Evolutionary conservation across 176 grass and related monocot species (phyloP).

Genomic region (Paspalum notatum): DNA sequence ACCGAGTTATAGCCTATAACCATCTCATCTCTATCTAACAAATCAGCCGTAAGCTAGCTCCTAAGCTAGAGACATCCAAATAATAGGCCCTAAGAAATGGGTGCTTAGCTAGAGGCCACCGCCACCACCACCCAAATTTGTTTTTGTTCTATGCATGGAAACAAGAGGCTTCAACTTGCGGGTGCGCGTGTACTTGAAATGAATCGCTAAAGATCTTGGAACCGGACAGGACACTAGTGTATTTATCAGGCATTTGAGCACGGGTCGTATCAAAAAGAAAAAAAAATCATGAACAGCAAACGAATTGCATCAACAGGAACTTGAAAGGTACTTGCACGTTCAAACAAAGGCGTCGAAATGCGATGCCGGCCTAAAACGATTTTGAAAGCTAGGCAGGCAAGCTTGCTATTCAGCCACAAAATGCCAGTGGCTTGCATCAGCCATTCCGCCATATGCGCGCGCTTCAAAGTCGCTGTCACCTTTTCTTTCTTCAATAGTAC

Average conservation of each 20-base stretch:
- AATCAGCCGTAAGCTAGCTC: too few species aligned
- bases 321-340: constrained; percentile 29
- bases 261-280: not conserved
- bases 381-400: not conserved
- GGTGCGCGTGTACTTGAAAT: not conserved
- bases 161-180: not conserved
- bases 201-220: constrained; percentile 14
- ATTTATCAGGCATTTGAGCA: not conserved
- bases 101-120: too few species aligned
- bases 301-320: not conserved
- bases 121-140: too few species aligned
- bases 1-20: too few species aligned
- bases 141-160: not conserved
- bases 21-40: too few species aligned
- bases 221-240: not conserved
- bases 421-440: not conserved
- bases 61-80: too few species aligned
- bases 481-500: not conserved
- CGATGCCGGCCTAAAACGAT: not conserved
- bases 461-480: not conserved
- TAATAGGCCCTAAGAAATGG: too few species aligned
- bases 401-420: not conserved
- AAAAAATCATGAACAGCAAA: not conserved
- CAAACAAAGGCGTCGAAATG: constrained; percentile 21
- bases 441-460: not conserved